Evolutionary conservation across 139 green algal genomes (phyloP).

Genomic region (Haematococcus lacustris): DNA sequence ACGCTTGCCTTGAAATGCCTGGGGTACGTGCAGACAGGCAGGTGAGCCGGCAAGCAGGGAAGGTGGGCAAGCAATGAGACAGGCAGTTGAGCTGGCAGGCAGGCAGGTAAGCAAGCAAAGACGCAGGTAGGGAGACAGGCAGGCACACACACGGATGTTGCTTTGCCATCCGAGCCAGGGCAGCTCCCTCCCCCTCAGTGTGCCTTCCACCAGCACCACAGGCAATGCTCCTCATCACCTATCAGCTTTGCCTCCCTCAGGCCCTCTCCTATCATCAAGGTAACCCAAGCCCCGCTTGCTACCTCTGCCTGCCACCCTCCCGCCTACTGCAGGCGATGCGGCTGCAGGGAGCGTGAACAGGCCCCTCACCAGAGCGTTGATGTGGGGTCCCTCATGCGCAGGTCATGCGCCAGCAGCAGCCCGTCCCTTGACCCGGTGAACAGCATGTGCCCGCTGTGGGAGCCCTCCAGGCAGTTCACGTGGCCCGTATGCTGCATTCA

Average conservation of each 20-base stretch:
- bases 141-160: background rate
- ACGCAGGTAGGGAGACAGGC: no score
- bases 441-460: slow-evolving; percentile 36
- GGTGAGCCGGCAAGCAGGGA: background rate
- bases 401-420: slow-evolving; percentile 44
- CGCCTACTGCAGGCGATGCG: background rate
- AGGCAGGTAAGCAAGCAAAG: no score
- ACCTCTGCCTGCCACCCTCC: background rate
- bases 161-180: no score
- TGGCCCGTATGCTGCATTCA: slow-evolving; percentile 25
- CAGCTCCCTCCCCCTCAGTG: background rate
- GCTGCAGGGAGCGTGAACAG: background rate
- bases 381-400: slow-evolving; percentile 36
- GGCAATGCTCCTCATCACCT: no score
- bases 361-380: background rate
- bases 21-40: background rate
- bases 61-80: no score
- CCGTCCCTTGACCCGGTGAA: slow-evolving; percentile 48
- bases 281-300: background rate
- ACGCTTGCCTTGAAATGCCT: background rate
- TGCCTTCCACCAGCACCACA: background rate
- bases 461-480: slow-evolving; percentile 41
- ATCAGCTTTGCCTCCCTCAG: background rate
- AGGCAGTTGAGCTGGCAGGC: no score
- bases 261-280: background rate